Percentiles rank a stretch among this genome's conserved stretches.
Conservation (phyloP, 2,329 filamentous ascomycete species). For the Cladosporium halotolerans region DNA sequence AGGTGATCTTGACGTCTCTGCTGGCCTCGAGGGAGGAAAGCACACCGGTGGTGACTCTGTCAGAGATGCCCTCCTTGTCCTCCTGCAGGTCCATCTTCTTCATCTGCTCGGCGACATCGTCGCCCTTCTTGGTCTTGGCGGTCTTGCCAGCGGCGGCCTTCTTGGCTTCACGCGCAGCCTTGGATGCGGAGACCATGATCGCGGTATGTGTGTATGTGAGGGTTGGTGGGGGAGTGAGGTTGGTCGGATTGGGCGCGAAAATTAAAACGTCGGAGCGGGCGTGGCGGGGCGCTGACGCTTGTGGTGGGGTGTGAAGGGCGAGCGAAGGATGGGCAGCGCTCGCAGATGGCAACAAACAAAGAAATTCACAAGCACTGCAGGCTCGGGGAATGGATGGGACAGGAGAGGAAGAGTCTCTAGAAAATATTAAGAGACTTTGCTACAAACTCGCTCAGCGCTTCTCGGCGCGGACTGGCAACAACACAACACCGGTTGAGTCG, state of each 20-base stretch:
- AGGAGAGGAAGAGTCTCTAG: too few species aligned
- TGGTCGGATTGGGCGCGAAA: neutral
- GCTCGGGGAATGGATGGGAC: too few species aligned
- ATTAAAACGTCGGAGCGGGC: neutral
- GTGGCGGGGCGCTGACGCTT: too few species aligned
- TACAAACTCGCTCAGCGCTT: too few species aligned
- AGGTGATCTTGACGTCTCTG: constrained; percentile 96
- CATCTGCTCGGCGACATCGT: constrained; percentile 60
- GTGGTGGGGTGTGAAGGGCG: too few species aligned
- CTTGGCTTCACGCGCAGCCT: constrained; percentile 62
- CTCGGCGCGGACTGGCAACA: too few species aligned
- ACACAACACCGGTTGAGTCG: too few species aligned
- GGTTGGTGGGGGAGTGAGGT: constrained; percentile 63
- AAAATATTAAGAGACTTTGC: too few species aligned
- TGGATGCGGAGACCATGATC: constrained; percentile 62
- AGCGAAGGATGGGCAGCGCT: too few species aligned
- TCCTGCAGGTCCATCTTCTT: constrained; percentile 86
- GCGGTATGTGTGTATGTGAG: constrained; percentile 27
- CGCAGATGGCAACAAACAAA: too few species aligned
- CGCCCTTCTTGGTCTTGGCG: constrained; percentile 65
- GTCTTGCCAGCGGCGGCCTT: constrained; percentile 61
- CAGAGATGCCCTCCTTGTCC: constrained; percentile 92
- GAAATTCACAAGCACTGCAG: too few species aligned
- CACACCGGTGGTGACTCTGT: constrained; percentile 97
- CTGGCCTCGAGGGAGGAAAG: constrained; percentile 76